Conservation (phyloP, 2,329 filamentous ascomycete genomes). For the Claviceps arundinis region DNA sequence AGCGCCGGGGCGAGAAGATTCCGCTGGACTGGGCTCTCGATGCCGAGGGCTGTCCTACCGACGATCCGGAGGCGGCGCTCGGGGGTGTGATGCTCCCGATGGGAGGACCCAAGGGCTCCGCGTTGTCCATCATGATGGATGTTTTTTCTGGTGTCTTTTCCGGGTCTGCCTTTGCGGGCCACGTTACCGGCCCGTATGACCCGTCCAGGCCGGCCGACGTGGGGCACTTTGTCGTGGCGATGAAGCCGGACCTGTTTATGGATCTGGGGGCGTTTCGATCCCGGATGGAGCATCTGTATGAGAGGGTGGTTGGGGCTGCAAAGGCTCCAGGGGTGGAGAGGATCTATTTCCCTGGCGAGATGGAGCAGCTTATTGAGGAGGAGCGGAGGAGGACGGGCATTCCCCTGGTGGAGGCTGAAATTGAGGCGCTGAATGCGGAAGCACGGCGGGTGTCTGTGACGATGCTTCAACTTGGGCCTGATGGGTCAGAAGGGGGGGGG, state of each 20-base stretch:
- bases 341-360: slow-evolving; percentile 49
- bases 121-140: slow-evolving; percentile 74
- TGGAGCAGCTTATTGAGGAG: slow-evolving; percentile 41
- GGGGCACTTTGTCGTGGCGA: slow-evolving; percentile 58
- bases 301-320: slow-evolving; percentile 38
- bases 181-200: slow-evolving; percentile 67
- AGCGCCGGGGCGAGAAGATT: slow-evolving; percentile 54
- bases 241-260: slow-evolving; percentile 67
- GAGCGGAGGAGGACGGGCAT: slow-evolving; percentile 42
- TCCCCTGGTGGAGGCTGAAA: slow-evolving; percentile 42
- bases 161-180: slow-evolving; percentile 64
- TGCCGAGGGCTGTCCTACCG: slow-evolving; percentile 51
- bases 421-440: slow-evolving; percentile 42
- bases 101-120: slow-evolving; percentile 73
- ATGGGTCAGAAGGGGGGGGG: too few relatives aligned
- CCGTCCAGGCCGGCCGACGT: slow-evolving; percentile 54
- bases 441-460: slow-evolving; percentile 29
- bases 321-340: slow-evolving; percentile 42
- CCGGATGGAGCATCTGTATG: slow-evolving; percentile 43
- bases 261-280: slow-evolving; percentile 53
- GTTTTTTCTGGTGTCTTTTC: slow-evolving; percentile 72
- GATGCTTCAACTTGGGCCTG: not conserved
- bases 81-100: slow-evolving; percentile 75
- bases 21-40: slow-evolving; percentile 64
- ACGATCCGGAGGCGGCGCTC: slow-evolving; percentile 57